Evolutionary conservation across 1,284 basidiomycete species (phyloP), one percentile per base, ranked within the genome.

Genomic region (Ceratobasidium sp.): DNA sequence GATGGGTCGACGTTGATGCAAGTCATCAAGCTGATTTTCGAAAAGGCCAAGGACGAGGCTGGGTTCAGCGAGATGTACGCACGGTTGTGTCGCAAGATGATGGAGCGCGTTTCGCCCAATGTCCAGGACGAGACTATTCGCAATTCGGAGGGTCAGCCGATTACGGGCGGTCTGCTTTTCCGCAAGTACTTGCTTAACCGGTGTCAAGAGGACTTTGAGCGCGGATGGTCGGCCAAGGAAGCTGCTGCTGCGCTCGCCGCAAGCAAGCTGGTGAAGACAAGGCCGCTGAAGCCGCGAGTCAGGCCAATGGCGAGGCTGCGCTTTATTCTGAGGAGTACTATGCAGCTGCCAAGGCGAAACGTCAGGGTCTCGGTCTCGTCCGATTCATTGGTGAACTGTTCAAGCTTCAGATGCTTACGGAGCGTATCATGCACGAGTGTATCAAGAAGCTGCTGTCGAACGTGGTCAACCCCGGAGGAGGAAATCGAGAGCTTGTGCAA

Each of bases 11-110:
- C 85, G 18, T 79, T 88, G 73, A 84, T 86, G 73, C 83, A 87
- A 69, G 86, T 88, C 77, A 87, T 87, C 80, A 85, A 85, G 76
- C 84, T 87, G 71, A 84, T 88, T 71, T 87, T 87, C 77, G 86
- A 87, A 75, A 87, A 87, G 80, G 86, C 86, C 30, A 87, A 86
- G 70, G 86, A 88, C 80, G 86, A 87, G 79, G 84, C 85, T n/a
- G 84, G 84, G 71, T 87, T 84, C 84, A 86, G 85, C 18, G 83
- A 84, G 77, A 87, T 87, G 85, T 87, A 87, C 77, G 86, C 86
- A 16, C 82, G 83, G 74, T 81, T 88, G 34, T 87, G 86, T 77
- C 82, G 83, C 65, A 83, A 84, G 77, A 79, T 88, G 71, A 81
- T 84, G 78, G 83, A 84, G 75, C 79, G 81, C 72, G 79, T 88